These are phyloP conservation scores for Claviceps monticola DNA, from an alignment of 2,329 filamentous ascomycete species.

Conservation along the genomic window DNA sequence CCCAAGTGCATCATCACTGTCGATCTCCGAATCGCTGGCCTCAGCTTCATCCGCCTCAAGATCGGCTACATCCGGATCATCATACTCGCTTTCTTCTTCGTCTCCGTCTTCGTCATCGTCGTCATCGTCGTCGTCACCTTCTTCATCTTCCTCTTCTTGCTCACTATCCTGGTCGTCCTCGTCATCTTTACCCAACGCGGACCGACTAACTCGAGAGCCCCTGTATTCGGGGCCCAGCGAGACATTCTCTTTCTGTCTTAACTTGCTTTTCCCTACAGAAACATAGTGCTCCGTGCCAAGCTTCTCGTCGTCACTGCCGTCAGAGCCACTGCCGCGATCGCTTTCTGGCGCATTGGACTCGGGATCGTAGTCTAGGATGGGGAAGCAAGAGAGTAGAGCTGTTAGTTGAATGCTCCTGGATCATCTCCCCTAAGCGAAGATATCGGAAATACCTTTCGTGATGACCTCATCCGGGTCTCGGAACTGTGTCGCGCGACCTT, in stretches of 20 bases:
- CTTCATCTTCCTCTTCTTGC: constrained; percentile 22
- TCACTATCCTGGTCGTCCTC: constrained; percentile 18
- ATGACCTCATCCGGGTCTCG: constrained; percentile 48
- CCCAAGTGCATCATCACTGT: constrained; percentile 58
- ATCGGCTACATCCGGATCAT: constrained; percentile 42
- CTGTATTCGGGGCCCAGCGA: constrained; percentile 67
- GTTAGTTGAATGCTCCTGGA: background rate
- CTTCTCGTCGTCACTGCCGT: constrained; percentile 34
- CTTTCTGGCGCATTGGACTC: constrained; percentile 51
- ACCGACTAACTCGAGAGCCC: constrained; percentile 60
- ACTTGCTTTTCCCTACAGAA: constrained; percentile 67
- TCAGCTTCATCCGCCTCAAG: constrained; percentile 35
- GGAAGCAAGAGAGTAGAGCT: background rate
- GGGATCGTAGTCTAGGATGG: constrained; percentile 60
- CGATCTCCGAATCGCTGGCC: constrained; percentile 46
- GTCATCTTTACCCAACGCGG: constrained; percentile 45
- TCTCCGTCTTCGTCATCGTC: constrained; percentile 22
- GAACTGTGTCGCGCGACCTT: constrained; percentile 44
- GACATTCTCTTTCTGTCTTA: constrained; percentile 58
- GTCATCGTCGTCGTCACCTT: constrained; percentile 25
- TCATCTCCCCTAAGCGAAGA: background rate
- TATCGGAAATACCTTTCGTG: constrained; percentile 39
- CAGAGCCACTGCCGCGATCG: constrained; percentile 37
- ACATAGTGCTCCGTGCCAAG: constrained; percentile 79
- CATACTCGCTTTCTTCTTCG: constrained; percentile 36